Evolutionary conservation across 148 eudicot species (phyloP), one percentile per base, ranked within the genome.

Genomic region (Silene conica): DNA sequence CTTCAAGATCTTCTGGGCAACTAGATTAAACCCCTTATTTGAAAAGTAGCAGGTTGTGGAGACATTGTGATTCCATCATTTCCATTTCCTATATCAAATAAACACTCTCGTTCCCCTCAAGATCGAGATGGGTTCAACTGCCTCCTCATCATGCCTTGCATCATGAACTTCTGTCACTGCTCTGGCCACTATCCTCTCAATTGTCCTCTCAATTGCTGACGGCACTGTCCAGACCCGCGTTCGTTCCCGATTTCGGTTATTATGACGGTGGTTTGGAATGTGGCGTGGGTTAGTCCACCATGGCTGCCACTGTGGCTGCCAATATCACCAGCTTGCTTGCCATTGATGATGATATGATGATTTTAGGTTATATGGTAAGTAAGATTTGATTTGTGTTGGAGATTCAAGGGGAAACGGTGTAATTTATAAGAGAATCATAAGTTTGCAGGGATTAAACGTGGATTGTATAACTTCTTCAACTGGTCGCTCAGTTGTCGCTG

Each of bases 221-320:
- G 20, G 71, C 78, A 67, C 45, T 20, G 56, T 16, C 62, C 61
- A 3, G 15, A 20, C 3, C 73, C 64, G 21, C 22, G 15, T 18
- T 70, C 63, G 18, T 18, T 56, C 12, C 48, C 48, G 23, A 73
- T 8, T 8, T 73, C 69, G 8, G 62, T 56, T 52, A 62, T 25
- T 52, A 70, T 70, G 43, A 70, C 28, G 61, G 73, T 70, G 46
- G 55, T 15, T 11, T 50, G 62, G 62, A 54, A 18, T 54, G 18
- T 54, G 58, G 78, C 78, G 1, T 67, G 72, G 57, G 67, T 59
- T 21, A 76, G 21, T 18, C 78, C 73, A 69, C 48, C 57, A 69
- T 15, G 13, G 73, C 59, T 38, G 72, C 72, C 65, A 75, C 22
- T 19, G 71, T 56, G 1, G 65, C 72, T 3, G 43, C 78, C 48